Conservation (phyloP, 1,139 yeast species). For the Pichia sp. region DNA sequence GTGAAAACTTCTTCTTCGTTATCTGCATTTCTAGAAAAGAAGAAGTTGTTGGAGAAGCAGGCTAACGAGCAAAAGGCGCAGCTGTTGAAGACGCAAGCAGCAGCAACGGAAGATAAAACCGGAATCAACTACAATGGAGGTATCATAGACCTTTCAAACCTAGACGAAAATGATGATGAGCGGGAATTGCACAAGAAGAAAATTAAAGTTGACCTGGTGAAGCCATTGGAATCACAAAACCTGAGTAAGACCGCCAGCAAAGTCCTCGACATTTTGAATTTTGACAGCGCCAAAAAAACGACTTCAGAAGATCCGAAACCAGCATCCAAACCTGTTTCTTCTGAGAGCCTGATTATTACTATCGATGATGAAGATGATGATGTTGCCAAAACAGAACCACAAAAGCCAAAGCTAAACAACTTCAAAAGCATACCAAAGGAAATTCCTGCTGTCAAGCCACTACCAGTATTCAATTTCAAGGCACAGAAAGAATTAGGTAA, state of each 20-base stretch:
- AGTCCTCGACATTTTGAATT: slow-evolving; percentile 58
- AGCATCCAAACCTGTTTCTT: neutral
- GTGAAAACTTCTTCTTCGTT: slow-evolving; percentile 37
- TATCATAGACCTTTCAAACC: slow-evolving; percentile 20
- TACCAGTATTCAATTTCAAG: neutral
- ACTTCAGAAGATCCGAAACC: neutral
- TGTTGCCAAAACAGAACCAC: neutral
- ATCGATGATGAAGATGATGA: neutral
- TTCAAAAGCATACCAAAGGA: too few species aligned
- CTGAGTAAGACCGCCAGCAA: slow-evolving; percentile 66
- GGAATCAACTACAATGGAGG: slow-evolving; percentile 19
- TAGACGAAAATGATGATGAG: slow-evolving; percentile 13
- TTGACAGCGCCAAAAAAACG: slow-evolving; percentile 23
- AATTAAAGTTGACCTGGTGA: neutral
- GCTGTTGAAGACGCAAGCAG: neutral
- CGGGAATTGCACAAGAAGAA: neutral
- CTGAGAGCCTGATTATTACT: neutral
- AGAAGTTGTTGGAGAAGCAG: slow-evolving; percentile 22
- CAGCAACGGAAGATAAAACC: slow-evolving; percentile 16
- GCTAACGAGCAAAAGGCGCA: slow-evolving; percentile 17
- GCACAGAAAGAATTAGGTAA: neutral
- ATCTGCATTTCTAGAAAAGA: slow-evolving; percentile 34
- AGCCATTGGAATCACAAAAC: slow-evolving; percentile 18
- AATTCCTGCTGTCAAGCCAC: neutral
- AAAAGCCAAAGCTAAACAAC: neutral